These are phyloP conservation scores for Podospora appendiculata DNA, from an alignment of 495 filamentous ascomycete genomes.

Conservation along the genomic window DNA sequence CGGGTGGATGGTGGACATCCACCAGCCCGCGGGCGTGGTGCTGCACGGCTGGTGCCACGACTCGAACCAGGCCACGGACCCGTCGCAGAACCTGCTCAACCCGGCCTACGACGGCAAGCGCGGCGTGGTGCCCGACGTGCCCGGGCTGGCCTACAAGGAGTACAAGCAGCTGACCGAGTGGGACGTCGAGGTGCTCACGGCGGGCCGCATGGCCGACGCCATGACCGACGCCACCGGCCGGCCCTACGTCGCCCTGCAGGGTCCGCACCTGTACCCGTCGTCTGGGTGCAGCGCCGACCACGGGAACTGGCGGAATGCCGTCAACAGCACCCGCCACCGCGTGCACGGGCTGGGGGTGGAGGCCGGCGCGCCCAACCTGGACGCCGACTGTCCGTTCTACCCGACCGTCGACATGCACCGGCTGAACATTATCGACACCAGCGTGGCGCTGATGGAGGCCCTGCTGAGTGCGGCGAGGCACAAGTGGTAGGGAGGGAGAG, in stretches of 20 bases:
- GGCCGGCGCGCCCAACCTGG: neutral
- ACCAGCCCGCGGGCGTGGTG: neutral
- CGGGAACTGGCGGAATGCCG: neutral
- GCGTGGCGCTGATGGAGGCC: slow-evolving; percentile 1
- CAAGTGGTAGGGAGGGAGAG: too few species aligned
- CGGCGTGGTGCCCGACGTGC: slow-evolving; percentile 1
- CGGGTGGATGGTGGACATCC: slow-evolving; percentile 4
- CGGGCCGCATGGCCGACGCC: neutral
- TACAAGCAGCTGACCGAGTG: slow-evolving; percentile 1
- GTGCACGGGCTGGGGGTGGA: slow-evolving; percentile 3
- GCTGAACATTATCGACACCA: slow-evolving; percentile 1
- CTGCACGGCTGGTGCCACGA: slow-evolving; percentile 5
- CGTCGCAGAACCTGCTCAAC: neutral
- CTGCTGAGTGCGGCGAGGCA: neutral
- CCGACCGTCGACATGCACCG: neutral
- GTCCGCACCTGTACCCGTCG: slow-evolving; percentile 1
- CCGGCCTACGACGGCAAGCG: slow-evolving; percentile 4
- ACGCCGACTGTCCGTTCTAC: slow-evolving; percentile 1
- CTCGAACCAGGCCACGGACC: slow-evolving; percentile 2
- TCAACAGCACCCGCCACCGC: neutral
- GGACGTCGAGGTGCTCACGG: neutral
- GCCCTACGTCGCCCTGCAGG: neutral
- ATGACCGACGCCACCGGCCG: slow-evolving; percentile 1
- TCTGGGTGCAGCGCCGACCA: slow-evolving; percentile 1
- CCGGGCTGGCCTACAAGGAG: slow-evolving; percentile 2